Percentiles rank a stretch among this genome's conserved stretches.
These are phyloP conservation scores for Candida albicans DNA, from an alignment of 1,139 yeast genomes.

Conservation along the genomic window DNA sequence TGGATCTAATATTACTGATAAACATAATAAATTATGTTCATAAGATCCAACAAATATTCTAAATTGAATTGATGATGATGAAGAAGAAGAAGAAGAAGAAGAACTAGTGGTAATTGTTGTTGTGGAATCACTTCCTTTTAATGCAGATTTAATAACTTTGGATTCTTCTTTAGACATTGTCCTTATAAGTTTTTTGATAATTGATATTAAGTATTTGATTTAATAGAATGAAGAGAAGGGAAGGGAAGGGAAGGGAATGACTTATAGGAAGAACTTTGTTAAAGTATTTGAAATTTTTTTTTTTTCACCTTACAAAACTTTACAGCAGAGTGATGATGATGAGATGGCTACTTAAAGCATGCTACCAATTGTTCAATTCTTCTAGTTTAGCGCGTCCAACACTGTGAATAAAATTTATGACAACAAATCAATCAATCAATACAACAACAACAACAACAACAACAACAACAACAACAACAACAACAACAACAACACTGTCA, in stretches of 20 bases:
- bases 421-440: background rate
- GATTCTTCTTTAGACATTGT: slow-evolving; percentile 1
- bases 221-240: too few species aligned
- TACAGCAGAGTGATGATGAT: too few species aligned
- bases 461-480: slow-evolving; percentile 2
- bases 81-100: slow-evolving; percentile 4
- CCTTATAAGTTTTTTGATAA: background rate
- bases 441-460: background rate
- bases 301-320: too few species aligned
- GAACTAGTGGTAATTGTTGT: slow-evolving; percentile 2
- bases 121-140: slow-evolving; percentile 13
- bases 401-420: too few species aligned
- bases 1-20: slow-evolving; percentile 61
- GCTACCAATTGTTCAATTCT: too few species aligned
- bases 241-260: background rate
- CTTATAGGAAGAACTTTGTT: too few species aligned
- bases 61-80: slow-evolving; percentile 37
- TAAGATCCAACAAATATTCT: slow-evolving; percentile 92
- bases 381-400: too few species aligned
- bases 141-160: slow-evolving; percentile 12
- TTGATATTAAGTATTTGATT: too few species aligned
- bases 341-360: too few species aligned
- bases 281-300: too few species aligned
- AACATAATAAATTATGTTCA: slow-evolving; percentile 87
- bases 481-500: too few species aligned